Evolutionary conservation across 495 filamentous ascomycete genomes (phyloP).

Genomic region (Ascodesmis nigricans): DNA sequence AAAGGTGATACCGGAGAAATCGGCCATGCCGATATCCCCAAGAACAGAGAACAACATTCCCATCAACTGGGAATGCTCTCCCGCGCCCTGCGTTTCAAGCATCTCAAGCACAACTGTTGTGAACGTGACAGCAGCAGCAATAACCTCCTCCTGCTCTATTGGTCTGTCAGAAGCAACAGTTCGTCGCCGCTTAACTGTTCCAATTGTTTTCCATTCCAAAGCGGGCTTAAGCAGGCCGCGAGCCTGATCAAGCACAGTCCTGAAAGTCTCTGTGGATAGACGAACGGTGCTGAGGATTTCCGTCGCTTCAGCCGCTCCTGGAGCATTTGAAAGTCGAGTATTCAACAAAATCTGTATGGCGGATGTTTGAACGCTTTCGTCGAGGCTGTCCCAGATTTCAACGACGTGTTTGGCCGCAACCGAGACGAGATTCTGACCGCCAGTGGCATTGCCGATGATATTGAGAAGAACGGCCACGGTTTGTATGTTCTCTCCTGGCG

Average conservation of each 20-base stretch:
- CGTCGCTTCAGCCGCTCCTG: conserved; percentile 31
- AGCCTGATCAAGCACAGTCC: conserved; percentile 11
- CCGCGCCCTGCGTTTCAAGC: conserved; percentile 52
- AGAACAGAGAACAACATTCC: conserved; percentile 58
- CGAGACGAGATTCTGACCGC: conserved; percentile 28
- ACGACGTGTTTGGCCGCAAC: conserved; percentile 36
- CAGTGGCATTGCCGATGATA: conserved; percentile 30
- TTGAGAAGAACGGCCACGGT: conserved; percentile 38
- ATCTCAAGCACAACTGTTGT: conserved; percentile 76
- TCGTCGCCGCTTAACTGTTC: background rate
- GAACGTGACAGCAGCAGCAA: conserved; percentile 41
- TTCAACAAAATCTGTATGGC: conserved; percentile 41
- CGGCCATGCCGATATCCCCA: conserved; percentile 52
- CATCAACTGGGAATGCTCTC: conserved; percentile 48
- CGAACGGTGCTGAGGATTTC: conserved; percentile 45
- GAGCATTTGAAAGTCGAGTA: conserved; percentile 27
- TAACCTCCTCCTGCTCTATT: conserved; percentile 28
- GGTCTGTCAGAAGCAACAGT: background rate
- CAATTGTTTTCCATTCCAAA: conserved; percentile 2
- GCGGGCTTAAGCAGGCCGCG: conserved; percentile 5
- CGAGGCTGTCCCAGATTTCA: conserved; percentile 47
- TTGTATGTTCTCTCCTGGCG: conserved; percentile 38
- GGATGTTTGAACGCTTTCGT: conserved; percentile 35
- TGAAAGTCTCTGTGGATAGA: conserved; percentile 45
- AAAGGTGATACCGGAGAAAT: conserved; percentile 62